These are phyloP conservation scores for Bjerkandera adusta DNA, from an alignment of 1,284 basidiomycete genomes.

Conservation along the genomic window DNA sequence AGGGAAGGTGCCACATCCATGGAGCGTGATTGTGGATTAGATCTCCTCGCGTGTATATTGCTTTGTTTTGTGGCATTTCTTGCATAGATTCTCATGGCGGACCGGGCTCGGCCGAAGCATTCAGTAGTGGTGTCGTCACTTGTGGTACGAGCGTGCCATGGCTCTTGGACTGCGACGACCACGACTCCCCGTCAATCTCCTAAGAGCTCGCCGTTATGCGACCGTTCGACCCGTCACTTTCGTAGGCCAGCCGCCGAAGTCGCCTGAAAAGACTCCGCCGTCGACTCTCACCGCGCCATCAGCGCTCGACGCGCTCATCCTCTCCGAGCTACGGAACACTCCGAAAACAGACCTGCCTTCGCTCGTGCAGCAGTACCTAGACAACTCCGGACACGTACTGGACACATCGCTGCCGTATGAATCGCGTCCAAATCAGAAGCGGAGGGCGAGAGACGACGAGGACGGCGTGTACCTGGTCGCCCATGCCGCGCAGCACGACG, in stretches of 20 bases:
- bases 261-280: constrained; percentile 14
- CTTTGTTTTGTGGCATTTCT: constrained; percentile 2
- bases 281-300: constrained; percentile 17
- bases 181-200: background rate
- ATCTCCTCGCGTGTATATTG: background rate
- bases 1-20: constrained; percentile 80
- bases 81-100: no score
- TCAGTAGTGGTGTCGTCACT: no score
- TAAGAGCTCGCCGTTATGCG: constrained; percentile 22
- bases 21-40: constrained; percentile 64
- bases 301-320: constrained; percentile 13
- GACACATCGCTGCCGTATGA: constrained; percentile 48
- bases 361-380: constrained; percentile 36
- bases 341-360: constrained; percentile 22
- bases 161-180: constrained; percentile 11
- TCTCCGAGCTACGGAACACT: constrained; percentile 21
- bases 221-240: constrained; percentile 27
- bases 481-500: constrained; percentile 47
- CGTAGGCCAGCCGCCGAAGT: constrained; percentile 22
- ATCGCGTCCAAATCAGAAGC: constrained; percentile 36
- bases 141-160: constrained; percentile 1
- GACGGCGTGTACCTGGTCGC: constrained; percentile 54
- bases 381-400: constrained; percentile 42
- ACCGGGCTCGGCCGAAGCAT: no score
- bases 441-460: constrained; percentile 34